Evolutionary conservation across 495 filamentous ascomycete genomes (phyloP), one percentile per base, ranked within the genome.

Genomic region (Aspergillus homomorphus): DNA sequence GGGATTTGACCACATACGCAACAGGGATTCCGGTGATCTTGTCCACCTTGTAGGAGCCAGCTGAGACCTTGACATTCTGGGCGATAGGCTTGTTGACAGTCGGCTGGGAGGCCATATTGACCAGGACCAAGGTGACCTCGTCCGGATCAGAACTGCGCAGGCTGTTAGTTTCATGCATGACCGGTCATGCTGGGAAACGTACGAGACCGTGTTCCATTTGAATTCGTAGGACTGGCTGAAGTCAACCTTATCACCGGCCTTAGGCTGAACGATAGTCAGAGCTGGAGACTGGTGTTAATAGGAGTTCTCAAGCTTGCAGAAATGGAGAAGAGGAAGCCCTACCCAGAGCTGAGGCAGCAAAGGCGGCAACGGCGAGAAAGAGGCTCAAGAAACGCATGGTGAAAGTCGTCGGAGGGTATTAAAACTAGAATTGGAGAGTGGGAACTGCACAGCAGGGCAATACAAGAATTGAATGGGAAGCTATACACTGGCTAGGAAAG

Each of bases 31-130:
- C 66, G 49, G 50, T 52, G 45, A 70, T 38, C 16, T 45, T 42
- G 24, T 66, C 62, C 30, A 69, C 30, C 16, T 51, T 62, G 56
- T 66, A 69, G 0, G 60, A 60, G 19, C 56, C 58, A 9, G 61
- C 55, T 3, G 65, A 66, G 18, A 59, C 58, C 53, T 69, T 61
- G 51, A 67, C 60, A 33, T 68, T 53, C 38, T 58, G 56, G 21
- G 66, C 63, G 45, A 77, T 71, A 4, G 72, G 73, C 59, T 78
- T 72, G 48, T 75, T 61, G 10, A 81, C 62, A 2, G 67, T 66
- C 19, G 65, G 54, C 52, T 65, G 66, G 58, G 61, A 55, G 54
- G 64, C 56, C 50, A 60, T 54, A 57, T 69, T 71, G 33, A 71
- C 64, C 19, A 73, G 66, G 20, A 57, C 44, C 58, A 73, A 63